Evolutionary conservation across 768 basidiomycete species (phyloP), one percentile per base, ranked within the genome.

Genomic region (Lentinula lateritia): DNA sequence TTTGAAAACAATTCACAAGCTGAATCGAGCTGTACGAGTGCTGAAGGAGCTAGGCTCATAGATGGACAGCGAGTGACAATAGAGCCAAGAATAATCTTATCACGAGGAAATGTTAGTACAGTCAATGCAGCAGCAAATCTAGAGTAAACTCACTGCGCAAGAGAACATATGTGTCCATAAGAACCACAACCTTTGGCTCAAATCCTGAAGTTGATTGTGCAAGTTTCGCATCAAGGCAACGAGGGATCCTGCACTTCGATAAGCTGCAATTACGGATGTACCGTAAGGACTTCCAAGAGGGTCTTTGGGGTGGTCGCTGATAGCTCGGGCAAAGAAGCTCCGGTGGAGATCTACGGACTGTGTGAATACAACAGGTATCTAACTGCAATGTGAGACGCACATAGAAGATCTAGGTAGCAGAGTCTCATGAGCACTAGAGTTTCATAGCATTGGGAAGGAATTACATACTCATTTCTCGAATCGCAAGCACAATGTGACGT

Each of bases 1-100:
- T 86, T 87, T n/a, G 84, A 77, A 66, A 90, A 89, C 35, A 90
- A 78, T 60, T 89, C 85, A 65, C 87, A 89, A 6, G 88, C 88
- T 0, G 89, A 89, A 68, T 90, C 87, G 34, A 90, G 74, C 66
- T 90, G 89, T 7, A 83, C 80, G 8, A 90, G 79, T 4, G 88
- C 89, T 23, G 88, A 90, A 16, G 87, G 86, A 20, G 88, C 89
- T 63, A 90, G 72, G 66, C 87, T 88, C 83, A 90, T 88, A 16
- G 89, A 90, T 10, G 89, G 88, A 71, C 88, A 90, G 55, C 88
- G 79, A 16, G 89, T 90, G 10, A 90, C 88, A 39, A 90, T 88
- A 20, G 88, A 87, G 39, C 88, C 88, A 52, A 90, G 73, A 55
- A 90, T 78, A 64, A 90, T 89, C 86, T 86, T 62, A 28, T 28